Percentiles rank a stretch among this genome's conserved stretches.
Conservation (phyloP, 306 rosid species). For the Ziziphus jujuba region DNA sequence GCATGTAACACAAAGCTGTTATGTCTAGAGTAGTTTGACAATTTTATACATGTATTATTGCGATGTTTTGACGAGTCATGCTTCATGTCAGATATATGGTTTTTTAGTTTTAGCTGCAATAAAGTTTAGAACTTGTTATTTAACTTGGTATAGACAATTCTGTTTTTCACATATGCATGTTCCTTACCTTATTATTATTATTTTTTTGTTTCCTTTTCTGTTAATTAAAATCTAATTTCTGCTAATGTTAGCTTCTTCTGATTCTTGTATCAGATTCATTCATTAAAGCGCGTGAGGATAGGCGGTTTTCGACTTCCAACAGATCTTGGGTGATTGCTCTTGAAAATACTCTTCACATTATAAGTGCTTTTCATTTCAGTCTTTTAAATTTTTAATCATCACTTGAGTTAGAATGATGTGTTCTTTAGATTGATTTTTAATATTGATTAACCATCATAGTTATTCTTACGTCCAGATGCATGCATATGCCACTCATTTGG, state of each 20-base stretch:
- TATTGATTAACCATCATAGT: not conserved
- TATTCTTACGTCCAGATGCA: not conserved
- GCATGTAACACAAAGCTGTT: not conserved
- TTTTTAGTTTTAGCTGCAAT: not conserved
- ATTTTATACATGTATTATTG: not conserved
- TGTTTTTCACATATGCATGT: no score
- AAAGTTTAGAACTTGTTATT: not conserved
- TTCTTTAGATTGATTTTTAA: not conserved
- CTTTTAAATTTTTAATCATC: not conserved
- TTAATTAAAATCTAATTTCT: not conserved
- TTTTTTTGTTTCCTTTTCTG: not conserved
- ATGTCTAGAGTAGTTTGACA: not conserved
- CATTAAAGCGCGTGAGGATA: slow-evolving; percentile 82
- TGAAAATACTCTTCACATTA: not conserved
- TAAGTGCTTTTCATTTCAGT: no score
- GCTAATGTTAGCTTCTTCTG: slow-evolving; percentile 22
- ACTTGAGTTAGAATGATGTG: not conserved
- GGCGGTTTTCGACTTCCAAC: slow-evolving; percentile 85
- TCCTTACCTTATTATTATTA: not conserved
- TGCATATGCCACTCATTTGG: not conserved
- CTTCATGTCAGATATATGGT: not conserved
- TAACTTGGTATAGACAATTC: not conserved
- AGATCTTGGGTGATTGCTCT: slow-evolving; percentile 75
- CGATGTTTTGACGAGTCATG: not conserved
- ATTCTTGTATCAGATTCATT: slow-evolving; percentile 61